Conservation (phyloP, 179 eudicot genomes). For the Patellifolia procumbens region DNA sequence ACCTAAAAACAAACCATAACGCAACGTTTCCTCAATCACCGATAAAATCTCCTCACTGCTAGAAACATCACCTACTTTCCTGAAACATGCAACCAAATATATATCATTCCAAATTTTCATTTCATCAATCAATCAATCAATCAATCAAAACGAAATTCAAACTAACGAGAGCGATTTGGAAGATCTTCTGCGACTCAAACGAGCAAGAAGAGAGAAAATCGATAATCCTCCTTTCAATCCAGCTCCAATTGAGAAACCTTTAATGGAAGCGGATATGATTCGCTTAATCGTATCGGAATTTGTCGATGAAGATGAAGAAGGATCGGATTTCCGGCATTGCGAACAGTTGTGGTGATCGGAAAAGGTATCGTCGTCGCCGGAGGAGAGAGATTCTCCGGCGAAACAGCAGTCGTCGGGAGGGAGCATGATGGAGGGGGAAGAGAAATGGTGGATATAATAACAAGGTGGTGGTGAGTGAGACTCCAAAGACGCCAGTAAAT, state of each 20-base stretch:
- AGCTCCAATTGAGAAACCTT: slow-evolving; percentile 89
- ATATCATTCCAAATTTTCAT: not conserved
- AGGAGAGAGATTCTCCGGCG: slow-evolving; percentile 6
- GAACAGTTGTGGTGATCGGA: slow-evolving; percentile 36
- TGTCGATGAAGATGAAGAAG: slow-evolving; percentile 50
- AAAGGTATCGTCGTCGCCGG: not conserved
- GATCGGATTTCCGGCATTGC: slow-evolving; percentile 46
- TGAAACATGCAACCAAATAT: slow-evolving; percentile 23
- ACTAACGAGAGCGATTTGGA: slow-evolving; percentile 41
- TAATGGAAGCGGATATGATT: slow-evolving; percentile 54
- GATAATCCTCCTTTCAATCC: slow-evolving; percentile 93
- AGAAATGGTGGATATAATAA: too few species aligned
- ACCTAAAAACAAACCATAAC: slow-evolving; percentile 95
- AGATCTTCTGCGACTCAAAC: slow-evolving; percentile 67
- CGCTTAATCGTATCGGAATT: slow-evolving; percentile 57
- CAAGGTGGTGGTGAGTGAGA: too few species aligned
- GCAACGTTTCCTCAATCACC: slow-evolving; percentile 73
- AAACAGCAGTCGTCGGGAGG: slow-evolving; percentile 15
- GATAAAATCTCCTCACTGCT: slow-evolving; percentile 56
- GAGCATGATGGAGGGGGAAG: slow-evolving; percentile 5
- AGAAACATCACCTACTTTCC: slow-evolving; percentile 55
- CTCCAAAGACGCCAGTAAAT: not conserved
- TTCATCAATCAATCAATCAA: not conserved
- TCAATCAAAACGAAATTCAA: not conserved
- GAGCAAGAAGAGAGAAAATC: slow-evolving; percentile 74